phyloP scores from a whole-genome alignment of 1,139 yeast species.

The Geotrichum europaeum region DNA sequence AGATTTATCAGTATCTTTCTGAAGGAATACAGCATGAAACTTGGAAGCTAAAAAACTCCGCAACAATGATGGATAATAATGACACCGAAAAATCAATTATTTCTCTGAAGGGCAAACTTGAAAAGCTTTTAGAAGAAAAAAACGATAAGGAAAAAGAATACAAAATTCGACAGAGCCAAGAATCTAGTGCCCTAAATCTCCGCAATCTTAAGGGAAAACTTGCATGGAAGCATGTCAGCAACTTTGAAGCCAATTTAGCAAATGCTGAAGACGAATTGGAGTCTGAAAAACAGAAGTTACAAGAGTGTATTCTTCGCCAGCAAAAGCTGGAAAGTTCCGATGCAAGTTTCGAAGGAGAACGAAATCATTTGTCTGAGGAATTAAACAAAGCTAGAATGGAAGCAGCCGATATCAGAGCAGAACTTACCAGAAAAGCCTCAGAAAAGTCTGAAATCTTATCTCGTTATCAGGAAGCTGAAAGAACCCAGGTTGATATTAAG shows the following conservation, averaged over 20 bases:
- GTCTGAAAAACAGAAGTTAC: conserved; percentile 17
- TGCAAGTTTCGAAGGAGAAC: conserved; percentile 2
- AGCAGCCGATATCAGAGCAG: not conserved
- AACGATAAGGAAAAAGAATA: conserved; percentile 15
- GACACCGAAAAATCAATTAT: conserved; percentile 23
- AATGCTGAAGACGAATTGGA: conserved; percentile 1
- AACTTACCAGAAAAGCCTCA: not conserved
- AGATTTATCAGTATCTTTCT: conserved; percentile 23
- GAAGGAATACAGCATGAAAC: conserved; percentile 16
- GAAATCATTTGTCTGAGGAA: conserved; percentile 14
- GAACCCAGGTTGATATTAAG: conserved; percentile 4
- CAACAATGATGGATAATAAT: conserved; percentile 18
- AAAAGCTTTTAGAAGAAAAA: not conserved
- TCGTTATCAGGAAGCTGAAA: not conserved
- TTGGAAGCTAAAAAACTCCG: conserved; percentile 9
- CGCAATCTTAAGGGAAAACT: conserved; percentile 7
- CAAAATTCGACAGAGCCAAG: conserved; percentile 1
- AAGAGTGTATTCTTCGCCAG: not conserved
- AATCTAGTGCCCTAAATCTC: not conserved
- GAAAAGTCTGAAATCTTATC: not conserved
- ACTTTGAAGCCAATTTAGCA: not conserved
- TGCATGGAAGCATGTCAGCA: conserved; percentile 11
- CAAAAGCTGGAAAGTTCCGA: conserved; percentile 3
- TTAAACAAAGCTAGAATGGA: not conserved
- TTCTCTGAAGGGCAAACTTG: conserved; percentile 3